phyloP scores from a whole-genome alignment of 2,329 filamentous ascomycete genomes.

The Xylariaceae sp. region DNA sequence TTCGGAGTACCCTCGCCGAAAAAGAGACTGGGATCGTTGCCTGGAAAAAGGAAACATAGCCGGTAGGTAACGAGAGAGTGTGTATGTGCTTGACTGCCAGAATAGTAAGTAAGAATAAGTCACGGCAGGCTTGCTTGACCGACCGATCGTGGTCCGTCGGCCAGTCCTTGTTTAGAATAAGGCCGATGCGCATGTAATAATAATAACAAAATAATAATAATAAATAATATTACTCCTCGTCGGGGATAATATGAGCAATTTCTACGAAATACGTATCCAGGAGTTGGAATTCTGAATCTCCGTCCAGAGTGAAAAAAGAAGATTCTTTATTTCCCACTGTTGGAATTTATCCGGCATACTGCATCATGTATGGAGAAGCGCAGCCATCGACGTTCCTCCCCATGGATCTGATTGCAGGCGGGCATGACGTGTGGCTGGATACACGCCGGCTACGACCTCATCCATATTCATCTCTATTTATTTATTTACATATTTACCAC shows the following conservation, averaged over 20 bases:
- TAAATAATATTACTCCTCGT: background rate
- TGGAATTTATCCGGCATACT: background rate
- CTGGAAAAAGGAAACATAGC: background rate
- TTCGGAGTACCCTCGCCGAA: too few species aligned
- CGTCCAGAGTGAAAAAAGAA: slow-evolving; percentile 3
- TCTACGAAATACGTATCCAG: too few species aligned
- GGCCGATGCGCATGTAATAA: background rate
- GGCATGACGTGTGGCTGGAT: slow-evolving; percentile 17
- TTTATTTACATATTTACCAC: too few species aligned
- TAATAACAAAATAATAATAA: background rate
- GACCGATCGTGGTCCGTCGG: background rate
- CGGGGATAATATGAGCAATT: background rate
- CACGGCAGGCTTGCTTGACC: background rate
- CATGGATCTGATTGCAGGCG: slow-evolving; percentile 3
- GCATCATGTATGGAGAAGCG: slow-evolving; percentile 1
- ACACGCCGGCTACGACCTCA: slow-evolving; percentile 8
- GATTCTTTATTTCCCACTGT: background rate
- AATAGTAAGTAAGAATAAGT: too few species aligned
- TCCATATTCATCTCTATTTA: too few species aligned
- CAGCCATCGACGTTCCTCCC: background rate
- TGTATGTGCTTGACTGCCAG: too few species aligned
- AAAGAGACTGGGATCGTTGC: background rate
- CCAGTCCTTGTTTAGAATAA: background rate
- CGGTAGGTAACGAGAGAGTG: background rate
- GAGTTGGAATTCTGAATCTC: too few species aligned